These are phyloP conservation scores for Hordeum vulgare DNA, from an alignment of 176 grass and related monocot species.

Conservation along the genomic window DNA sequence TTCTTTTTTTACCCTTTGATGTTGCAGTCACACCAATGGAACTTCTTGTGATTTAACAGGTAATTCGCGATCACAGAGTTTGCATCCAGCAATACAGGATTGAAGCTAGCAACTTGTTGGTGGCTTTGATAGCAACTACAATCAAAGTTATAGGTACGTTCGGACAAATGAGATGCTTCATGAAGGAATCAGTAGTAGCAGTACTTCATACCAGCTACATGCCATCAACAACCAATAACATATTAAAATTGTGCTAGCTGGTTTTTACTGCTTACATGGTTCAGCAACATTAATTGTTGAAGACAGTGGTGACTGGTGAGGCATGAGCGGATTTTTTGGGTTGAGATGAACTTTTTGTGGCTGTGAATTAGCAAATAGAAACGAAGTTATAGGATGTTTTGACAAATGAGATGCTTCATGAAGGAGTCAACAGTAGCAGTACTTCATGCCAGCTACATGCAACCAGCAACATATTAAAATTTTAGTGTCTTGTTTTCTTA, in stretches of 20 bases:
- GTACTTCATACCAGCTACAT: background rate
- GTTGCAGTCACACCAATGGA: background rate
- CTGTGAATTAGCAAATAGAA: background rate
- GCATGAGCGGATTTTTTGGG: conserved; percentile 4
- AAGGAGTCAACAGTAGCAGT: background rate
- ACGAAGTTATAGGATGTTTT: background rate
- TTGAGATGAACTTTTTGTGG: background rate
- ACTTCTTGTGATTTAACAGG: background rate
- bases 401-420: background rate
- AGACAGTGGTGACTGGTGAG: background rate
- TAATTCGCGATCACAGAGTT: background rate
- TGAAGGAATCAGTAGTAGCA: background rate
- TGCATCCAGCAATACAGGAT: background rate
- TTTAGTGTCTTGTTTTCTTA: background rate
- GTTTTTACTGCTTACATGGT: conserved; percentile 11
- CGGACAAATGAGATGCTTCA: conserved; percentile 2
- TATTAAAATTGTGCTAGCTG: conserved; percentile 16
- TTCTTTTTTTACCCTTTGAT: background rate
- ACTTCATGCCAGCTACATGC: background rate
- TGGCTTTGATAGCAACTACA: background rate
- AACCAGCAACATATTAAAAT: background rate
- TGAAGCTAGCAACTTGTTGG: conserved; percentile 9
- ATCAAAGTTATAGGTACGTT: conserved; percentile 16
- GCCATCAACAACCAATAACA: background rate
- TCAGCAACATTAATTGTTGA: conserved; percentile 16